These are phyloP conservation scores for Hortiboletus flavorubellus DNA, from an alignment of 768 basidiomycete species.

Conservation along the genomic window DNA sequence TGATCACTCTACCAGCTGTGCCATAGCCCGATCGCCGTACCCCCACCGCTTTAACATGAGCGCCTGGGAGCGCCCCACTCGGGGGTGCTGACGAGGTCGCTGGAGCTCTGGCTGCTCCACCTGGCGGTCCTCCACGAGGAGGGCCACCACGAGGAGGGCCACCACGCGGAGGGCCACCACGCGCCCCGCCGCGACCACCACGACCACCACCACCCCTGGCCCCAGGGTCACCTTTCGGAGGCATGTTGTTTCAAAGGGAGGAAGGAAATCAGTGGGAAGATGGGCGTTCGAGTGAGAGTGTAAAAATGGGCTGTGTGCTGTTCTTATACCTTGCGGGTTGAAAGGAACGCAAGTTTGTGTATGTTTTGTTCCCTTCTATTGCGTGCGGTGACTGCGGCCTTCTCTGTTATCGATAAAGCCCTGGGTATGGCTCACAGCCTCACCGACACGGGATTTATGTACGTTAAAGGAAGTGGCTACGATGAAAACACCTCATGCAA, in stretches of 20 bases:
- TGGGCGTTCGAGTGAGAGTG: slow-evolving; percentile 19
- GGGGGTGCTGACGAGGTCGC: slow-evolving; percentile 27
- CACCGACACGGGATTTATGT: not conserved
- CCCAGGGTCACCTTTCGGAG: slow-evolving; percentile 32
- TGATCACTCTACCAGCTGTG: slow-evolving; percentile 44
- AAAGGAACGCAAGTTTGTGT: slow-evolving; percentile 21
- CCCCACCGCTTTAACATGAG: slow-evolving; percentile 52
- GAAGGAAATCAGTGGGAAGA: slow-evolving; percentile 3
- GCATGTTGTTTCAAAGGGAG: slow-evolving; percentile 32
- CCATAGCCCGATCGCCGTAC: slow-evolving; percentile 69
- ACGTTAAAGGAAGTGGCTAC: slow-evolving; percentile 5
- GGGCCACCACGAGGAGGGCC: slow-evolving; percentile 19
- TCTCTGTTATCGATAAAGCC: slow-evolving; percentile 22
- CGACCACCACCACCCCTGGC: slow-evolving; percentile 26
- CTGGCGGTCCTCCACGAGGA: slow-evolving; percentile 27
- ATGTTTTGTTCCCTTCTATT: slow-evolving; percentile 21
- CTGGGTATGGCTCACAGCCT: not conserved
- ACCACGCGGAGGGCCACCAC: slow-evolving; percentile 16
- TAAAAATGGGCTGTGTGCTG: slow-evolving; percentile 1
- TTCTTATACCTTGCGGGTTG: slow-evolving; percentile 19
- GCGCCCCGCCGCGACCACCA: slow-evolving; percentile 26
- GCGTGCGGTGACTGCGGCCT: slow-evolving; percentile 5
- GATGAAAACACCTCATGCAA: slow-evolving; percentile 9
- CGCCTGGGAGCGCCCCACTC: slow-evolving; percentile 29
- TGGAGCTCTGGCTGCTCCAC: slow-evolving; percentile 13